Percentiles rank a stretch among this genome's conserved stretches.
These are phyloP conservation scores for Eimeria acervulina DNA, from an alignment of 169 alveolate genomes.

Conservation along the genomic window DNA sequence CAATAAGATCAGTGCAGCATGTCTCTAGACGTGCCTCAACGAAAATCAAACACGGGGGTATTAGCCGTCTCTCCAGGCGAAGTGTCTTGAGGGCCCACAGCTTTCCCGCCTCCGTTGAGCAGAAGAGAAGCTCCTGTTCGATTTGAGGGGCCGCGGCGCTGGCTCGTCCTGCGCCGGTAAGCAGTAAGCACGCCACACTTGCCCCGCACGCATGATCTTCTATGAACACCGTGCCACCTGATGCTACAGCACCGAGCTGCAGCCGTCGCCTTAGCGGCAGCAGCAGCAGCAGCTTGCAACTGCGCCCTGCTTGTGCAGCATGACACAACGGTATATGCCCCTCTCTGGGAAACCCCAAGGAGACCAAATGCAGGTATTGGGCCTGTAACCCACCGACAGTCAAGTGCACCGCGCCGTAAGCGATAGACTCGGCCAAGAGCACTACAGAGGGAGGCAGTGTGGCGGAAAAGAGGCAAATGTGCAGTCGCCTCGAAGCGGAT, in stretches of 20 bases:
- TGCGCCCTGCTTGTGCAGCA: background rate
- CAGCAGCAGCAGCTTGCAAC: background rate
- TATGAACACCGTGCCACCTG: background rate
- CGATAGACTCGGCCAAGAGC: conserved; percentile 77
- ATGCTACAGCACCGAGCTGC: background rate
- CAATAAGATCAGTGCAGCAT: background rate
- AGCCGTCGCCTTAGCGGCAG: background rate
- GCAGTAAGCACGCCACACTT: background rate
- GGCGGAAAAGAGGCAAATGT: conserved; percentile 83
- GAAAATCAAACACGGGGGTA: conserved; percentile 83
- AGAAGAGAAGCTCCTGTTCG: conserved; percentile 82
- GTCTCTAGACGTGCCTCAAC: conserved; percentile 60
- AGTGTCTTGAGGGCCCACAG: conserved; percentile 80
- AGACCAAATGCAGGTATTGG: background rate
- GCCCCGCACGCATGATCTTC: background rate
- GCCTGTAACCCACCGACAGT: conserved; percentile 55
- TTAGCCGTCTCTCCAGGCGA: conserved; percentile 67
- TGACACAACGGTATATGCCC: background rate
- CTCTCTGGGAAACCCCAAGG: background rate
- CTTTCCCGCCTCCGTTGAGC: conserved; percentile 84
- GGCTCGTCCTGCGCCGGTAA: conserved; percentile 59
- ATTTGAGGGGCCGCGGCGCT: conserved; percentile 83
- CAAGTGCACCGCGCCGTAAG: conserved; percentile 64
- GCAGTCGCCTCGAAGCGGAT: background rate
- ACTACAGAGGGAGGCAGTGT: conserved; percentile 84